These are phyloP conservation scores for Nymphaea thermarum DNA, from an alignment of 164 flowering plant species.

Conservation along the genomic window DNA sequence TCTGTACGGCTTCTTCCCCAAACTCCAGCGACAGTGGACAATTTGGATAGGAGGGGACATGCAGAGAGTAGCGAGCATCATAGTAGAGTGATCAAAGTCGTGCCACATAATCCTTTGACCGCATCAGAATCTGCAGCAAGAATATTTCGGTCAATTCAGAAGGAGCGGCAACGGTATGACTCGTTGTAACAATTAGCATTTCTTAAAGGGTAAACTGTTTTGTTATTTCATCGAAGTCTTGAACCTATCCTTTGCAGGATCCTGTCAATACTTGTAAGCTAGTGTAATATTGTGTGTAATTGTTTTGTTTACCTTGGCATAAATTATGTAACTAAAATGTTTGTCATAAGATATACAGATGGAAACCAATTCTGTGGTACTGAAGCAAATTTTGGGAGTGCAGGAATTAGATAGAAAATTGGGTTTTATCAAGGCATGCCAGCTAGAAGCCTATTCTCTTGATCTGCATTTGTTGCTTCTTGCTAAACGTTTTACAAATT, in stretches of 20 bases:
- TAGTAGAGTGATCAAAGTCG: constrained; percentile 51
- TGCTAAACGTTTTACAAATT: no score
- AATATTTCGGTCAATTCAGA: constrained; percentile 70
- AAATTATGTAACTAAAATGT: no score
- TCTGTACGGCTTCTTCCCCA: neutral
- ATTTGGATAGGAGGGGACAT: neutral
- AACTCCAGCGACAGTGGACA: neutral
- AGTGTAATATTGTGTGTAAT: neutral
- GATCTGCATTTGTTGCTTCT: no score
- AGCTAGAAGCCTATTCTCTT: no score
- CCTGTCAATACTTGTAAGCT: neutral
- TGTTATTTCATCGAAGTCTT: neutral
- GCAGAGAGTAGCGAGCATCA: constrained; percentile 16
- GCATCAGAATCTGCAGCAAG: constrained; percentile 79
- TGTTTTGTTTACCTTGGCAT: neutral
- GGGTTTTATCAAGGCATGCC: neutral
- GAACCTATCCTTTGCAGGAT: neutral
- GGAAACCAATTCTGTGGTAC: neutral
- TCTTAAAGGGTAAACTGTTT: neutral
- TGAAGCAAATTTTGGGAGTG: neutral
- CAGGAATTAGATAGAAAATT: neutral
- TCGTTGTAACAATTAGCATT: neutral
- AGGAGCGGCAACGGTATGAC: constrained; percentile 55
- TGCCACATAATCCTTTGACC: constrained; percentile 58
- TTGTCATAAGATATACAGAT: neutral